phyloP scores from a whole-genome alignment of 768 basidiomycete genomes.

The Myochromella boudieri region DNA sequence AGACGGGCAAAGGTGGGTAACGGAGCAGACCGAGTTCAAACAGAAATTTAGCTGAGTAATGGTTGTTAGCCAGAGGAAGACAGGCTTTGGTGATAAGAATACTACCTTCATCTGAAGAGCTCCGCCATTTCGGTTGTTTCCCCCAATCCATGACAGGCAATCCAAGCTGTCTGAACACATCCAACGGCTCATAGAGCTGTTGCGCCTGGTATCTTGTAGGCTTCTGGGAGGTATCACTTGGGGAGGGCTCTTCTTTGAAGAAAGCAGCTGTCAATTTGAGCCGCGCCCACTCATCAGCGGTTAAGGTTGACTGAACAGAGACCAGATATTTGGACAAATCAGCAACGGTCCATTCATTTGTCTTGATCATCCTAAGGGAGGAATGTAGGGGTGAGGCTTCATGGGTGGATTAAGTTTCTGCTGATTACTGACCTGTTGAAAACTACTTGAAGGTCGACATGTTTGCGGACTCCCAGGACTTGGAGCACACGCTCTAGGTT shows the following conservation, averaged over 20 bases:
- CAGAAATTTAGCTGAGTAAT: slow-evolving; percentile 69
- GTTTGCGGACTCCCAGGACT: slow-evolving; percentile 81
- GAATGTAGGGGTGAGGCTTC: slow-evolving; percentile 4
- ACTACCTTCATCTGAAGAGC: slow-evolving; percentile 85
- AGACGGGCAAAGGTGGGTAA: slow-evolving; percentile 61
- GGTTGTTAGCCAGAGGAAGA: background rate
- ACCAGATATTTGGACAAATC: slow-evolving; percentile 89
- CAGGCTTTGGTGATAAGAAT: background rate
- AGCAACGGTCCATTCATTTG: slow-evolving; percentile 85
- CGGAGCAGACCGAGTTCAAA: slow-evolving; percentile 69
- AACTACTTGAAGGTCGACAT: slow-evolving; percentile 91
- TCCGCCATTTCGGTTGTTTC: slow-evolving; percentile 71
- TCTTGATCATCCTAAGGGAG: slow-evolving; percentile 75
- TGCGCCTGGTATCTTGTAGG: slow-evolving; percentile 56
- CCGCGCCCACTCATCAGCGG: slow-evolving; percentile 45
- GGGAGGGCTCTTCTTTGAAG: slow-evolving; percentile 46
- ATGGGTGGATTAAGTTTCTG: background rate
- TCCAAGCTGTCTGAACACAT: slow-evolving; percentile 66
- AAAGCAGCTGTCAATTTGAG: slow-evolving; percentile 77
- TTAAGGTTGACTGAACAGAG: slow-evolving; percentile 63
- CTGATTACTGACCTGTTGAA: slow-evolving; percentile 66
- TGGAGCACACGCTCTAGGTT: slow-evolving; percentile 68
- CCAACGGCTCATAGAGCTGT: slow-evolving; percentile 84
- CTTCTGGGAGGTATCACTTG: slow-evolving; percentile 28
- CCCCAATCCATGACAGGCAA: slow-evolving; percentile 92